Percentiles rank a stretch among this genome's conserved stretches.
phyloP scores from a whole-genome alignment of 371 early-diverging fungal genomes.

The Zancudomyces culisetae region DNA sequence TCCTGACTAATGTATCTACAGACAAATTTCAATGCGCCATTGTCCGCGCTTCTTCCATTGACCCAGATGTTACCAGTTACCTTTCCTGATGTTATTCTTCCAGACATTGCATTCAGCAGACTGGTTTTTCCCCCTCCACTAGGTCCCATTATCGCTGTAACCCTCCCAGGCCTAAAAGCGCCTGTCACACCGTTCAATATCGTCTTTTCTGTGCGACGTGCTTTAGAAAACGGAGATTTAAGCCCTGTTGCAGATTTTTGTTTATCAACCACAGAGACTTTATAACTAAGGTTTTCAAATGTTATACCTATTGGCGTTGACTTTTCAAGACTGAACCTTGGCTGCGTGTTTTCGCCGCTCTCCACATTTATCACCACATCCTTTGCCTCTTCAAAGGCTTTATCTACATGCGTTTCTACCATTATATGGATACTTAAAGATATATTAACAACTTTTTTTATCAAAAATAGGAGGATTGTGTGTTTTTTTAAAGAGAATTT shows the following conservation, averaged over 20 bases:
- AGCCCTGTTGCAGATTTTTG: neutral
- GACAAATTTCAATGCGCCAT: conserved; percentile 34
- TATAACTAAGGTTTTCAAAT: conserved; percentile 15
- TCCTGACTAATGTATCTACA: conserved; percentile 76
- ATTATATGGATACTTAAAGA: no score
- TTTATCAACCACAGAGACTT: conserved; percentile 11
- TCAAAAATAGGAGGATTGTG: neutral
- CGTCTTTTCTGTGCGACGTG: conserved; percentile 9
- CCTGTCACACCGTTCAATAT: conserved; percentile 17
- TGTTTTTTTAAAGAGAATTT: neutral
- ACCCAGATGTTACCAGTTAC: conserved; percentile 39
- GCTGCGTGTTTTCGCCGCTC: no score
- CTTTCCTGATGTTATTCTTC: conserved; percentile 36
- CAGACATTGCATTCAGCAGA: conserved; percentile 53
- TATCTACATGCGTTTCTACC: no score
- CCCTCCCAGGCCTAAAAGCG: conserved; percentile 19
- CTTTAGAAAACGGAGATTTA: no score
- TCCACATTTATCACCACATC: no score
- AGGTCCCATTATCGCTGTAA: conserved; percentile 22
- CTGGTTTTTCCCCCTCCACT: conserved; percentile 50
- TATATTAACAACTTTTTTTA: no score
- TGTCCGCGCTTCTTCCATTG: conserved; percentile 32
- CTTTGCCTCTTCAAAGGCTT: no score
- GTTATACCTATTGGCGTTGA: conserved; percentile 12
- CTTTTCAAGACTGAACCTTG: neutral